A percentile compares a stretch with the other conserved stretches of the same genome.
Conservation (phyloP, 179 eudicot species). For the Heliamphora pulchella region DNA sequence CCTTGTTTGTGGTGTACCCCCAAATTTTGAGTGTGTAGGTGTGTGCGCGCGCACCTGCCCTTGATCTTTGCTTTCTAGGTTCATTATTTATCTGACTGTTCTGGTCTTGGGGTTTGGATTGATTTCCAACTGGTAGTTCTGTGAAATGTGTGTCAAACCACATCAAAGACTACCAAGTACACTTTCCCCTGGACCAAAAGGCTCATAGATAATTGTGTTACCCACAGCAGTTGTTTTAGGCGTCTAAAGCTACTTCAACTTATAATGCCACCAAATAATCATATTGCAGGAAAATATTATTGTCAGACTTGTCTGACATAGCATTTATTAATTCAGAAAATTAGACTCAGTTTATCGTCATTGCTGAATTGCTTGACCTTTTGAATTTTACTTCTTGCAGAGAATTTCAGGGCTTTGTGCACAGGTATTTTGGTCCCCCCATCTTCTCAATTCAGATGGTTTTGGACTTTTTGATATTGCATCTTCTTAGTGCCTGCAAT, state of each 20-base stretch:
- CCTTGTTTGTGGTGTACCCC: background rate
- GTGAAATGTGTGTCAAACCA: background rate
- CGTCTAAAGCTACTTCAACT: background rate
- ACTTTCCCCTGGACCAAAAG: slow-evolving; percentile 3
- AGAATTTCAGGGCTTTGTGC: slow-evolving; percentile 89
- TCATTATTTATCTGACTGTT: background rate
- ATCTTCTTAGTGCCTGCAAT: background rate
- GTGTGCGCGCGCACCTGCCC: background rate
- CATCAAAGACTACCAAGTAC: background rate
- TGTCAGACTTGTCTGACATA: background rate
- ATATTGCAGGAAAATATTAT: background rate
- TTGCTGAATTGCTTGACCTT: background rate
- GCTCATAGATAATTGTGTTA: background rate
- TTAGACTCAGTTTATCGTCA: background rate
- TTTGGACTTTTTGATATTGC: background rate
- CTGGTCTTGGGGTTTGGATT: background rate
- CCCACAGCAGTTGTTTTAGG: background rate
- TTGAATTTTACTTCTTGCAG: slow-evolving; percentile 34
- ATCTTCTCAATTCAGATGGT: slow-evolving; percentile 4
- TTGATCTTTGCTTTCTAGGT: background rate
- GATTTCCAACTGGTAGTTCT: background rate
- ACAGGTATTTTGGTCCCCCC: slow-evolving; percentile 48
- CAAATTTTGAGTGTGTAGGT: background rate
- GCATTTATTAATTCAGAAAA: background rate
- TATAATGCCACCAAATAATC: background rate